Conservation (phyloP, 495 filamentous ascomycete genomes). For the Neurospora pannonica region DNA sequence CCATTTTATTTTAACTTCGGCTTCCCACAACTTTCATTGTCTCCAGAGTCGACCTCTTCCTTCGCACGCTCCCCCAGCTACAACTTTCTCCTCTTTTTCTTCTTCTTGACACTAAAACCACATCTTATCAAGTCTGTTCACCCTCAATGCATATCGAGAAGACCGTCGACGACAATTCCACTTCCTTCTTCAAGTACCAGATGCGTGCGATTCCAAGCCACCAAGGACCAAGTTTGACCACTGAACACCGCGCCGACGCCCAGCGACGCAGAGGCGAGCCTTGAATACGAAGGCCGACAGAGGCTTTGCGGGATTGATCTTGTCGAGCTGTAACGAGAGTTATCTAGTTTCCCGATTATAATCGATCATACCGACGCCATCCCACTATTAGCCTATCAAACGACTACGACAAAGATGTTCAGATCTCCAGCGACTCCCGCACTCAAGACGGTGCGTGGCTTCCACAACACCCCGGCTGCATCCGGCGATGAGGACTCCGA, state of each 20-base stretch:
- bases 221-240: constrained; percentile 29
- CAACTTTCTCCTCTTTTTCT: constrained; percentile 5
- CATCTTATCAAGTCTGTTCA: constrained; percentile 3
- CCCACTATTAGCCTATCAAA: background rate
- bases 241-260: constrained; percentile 37
- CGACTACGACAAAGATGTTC: background rate
- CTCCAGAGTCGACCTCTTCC: background rate
- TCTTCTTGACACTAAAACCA: constrained; percentile 4
- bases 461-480: constrained; percentile 59
- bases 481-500: constrained; percentile 85
- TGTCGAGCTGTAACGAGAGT: background rate
- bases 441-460: constrained; percentile 65
- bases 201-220: constrained; percentile 34
- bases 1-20: background rate
- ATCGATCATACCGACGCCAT: background rate
- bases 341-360: background rate
- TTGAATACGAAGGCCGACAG: constrained; percentile 24
- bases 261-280: constrained; percentile 42
- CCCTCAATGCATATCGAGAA: constrained; percentile 39
- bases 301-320: background rate
- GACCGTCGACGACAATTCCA: constrained; percentile 28
- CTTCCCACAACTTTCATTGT: background rate
- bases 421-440: constrained; percentile 46
- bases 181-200: constrained; percentile 37
- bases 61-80: constrained; percentile 5